Evolutionary conservation across 2,329 filamentous ascomycete genomes (phyloP), one percentile per base, ranked within the genome.

Genomic region (Podosphaera leucotricha): DNA sequence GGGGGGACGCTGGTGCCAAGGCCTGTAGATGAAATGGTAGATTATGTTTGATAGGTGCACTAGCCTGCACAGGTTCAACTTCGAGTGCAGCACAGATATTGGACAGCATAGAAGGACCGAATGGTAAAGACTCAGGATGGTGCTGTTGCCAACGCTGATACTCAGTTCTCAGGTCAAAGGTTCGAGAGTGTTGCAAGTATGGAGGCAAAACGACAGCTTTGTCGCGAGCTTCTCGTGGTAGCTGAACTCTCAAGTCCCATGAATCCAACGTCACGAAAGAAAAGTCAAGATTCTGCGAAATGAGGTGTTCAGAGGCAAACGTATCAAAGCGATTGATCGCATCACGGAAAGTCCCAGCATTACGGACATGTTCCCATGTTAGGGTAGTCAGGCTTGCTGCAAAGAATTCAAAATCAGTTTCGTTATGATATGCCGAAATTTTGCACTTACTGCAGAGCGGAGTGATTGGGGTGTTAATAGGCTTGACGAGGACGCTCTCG

Each of bases 111-210:
- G 84, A 93, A 42, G 90, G 87, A 16, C 87, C 90, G 58, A 95
- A 98, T 2, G 90, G 87, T 44, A 98, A 72, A 46, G 87, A 94
- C 66, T 98, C 90, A 35, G 90, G 90, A 58, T 98, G 90, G 62
- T 95, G 87, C 57, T 92, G 84, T 64, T 95, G 90, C 86, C 90
- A 98, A 60, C 86, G 75, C 66, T 94, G 86, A 61, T 98, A 98
- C 65, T 98, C 90, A 56, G 85, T 92, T 50, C 90, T 81, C 46
- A 98, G 73, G 60, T 95, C 90, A 60, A 95, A 98, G 46, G 87
- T 93, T 48, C 90, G 79, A 35, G 90, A 94, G 67, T 98, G 90
- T 66, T 98, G 90, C 47, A 98, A 73, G 62, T 98, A 98, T 8
- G 87, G 81, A 19, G 90, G 90, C 30, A 98, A 74, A 43, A 95